phyloP scores from a whole-genome alignment of 2,329 filamentous ascomycete genomes.

The Xylaria multiplex region DNA sequence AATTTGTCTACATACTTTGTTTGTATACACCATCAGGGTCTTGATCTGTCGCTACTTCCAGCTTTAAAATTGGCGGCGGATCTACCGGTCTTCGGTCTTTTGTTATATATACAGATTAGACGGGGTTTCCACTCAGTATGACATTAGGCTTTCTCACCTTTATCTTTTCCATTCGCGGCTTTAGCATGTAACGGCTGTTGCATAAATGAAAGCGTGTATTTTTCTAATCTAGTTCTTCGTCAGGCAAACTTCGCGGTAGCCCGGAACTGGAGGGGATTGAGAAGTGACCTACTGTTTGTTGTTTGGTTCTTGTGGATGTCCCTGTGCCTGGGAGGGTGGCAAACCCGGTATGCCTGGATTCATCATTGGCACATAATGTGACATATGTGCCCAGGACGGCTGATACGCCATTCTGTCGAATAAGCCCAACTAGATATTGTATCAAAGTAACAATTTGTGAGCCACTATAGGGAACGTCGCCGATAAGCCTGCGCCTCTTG shows the following conservation, averaged over 20 bases:
- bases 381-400: slow-evolving; percentile 42
- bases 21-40: slow-evolving; percentile 61
- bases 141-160: slow-evolving; percentile 39
- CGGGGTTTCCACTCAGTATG: slow-evolving; percentile 6
- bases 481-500: neutral
- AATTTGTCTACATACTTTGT: slow-evolving; percentile 62
- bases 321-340: slow-evolving; percentile 40
- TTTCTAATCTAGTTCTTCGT: slow-evolving; percentile 40
- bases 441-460: neutral
- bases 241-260: slow-evolving; percentile 2
- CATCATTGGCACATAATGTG: slow-evolving; percentile 46
- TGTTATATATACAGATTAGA: slow-evolving; percentile 25
- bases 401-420: slow-evolving; percentile 44
- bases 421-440: neutral
- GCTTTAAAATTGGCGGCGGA: slow-evolving; percentile 84
- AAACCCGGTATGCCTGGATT: slow-evolving; percentile 42
- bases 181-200: slow-evolving; percentile 47
- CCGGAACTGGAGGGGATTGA: neutral
- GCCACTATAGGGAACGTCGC: slow-evolving; percentile 3
- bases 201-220: slow-evolving; percentile 46
- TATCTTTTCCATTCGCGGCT: slow-evolving; percentile 49
- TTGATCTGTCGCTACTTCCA: slow-evolving; percentile 61
- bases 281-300: slow-evolving; percentile 42
- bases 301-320: slow-evolving; percentile 39
- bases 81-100: slow-evolving; percentile 86